These are phyloP conservation scores for Hirsutella rhossiliensis DNA, from an alignment of 2,329 filamentous ascomycete species.

Conservation along the genomic window DNA sequence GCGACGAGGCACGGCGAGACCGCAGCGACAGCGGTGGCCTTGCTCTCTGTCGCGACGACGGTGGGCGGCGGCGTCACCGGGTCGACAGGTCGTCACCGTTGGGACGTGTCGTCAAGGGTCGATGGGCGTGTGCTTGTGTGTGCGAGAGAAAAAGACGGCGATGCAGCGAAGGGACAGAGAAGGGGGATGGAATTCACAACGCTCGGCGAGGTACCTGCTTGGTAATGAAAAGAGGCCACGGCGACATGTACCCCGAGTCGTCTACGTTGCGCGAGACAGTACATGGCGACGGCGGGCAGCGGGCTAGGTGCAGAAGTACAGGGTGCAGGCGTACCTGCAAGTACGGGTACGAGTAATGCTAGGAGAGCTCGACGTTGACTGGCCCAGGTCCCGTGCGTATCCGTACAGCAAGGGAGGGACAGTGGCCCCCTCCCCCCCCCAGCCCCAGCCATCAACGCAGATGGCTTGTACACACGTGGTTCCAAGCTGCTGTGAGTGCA, in stretches of 20 bases:
- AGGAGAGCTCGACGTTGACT: too few relatives aligned
- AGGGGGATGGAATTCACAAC: constrained; percentile 1
- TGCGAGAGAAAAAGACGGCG: not conserved
- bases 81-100: not conserved
- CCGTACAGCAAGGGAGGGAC: too few relatives aligned
- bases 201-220: not conserved
- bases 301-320: not conserved
- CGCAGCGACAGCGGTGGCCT: not conserved
- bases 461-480: too few relatives aligned
- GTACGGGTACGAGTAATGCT: not conserved
- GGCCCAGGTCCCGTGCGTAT: too few relatives aligned
- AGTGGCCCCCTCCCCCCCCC: too few relatives aligned
- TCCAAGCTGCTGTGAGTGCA: too few relatives aligned
- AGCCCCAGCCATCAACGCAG: too few relatives aligned
- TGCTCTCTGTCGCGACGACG: not conserved
- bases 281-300: not conserved
- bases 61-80: not conserved
- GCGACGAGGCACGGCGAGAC: not conserved
- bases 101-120: not conserved
- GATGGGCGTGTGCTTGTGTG: not conserved
- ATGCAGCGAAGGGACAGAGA: not conserved
- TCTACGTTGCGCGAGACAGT: not conserved
- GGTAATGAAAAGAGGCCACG: not conserved
- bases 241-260: not conserved
- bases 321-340: not conserved